Evolutionary conservation across 306 rosid species (phyloP), one percentile per base, ranked within the genome.

Genomic region (Canavalia gladiata): DNA sequence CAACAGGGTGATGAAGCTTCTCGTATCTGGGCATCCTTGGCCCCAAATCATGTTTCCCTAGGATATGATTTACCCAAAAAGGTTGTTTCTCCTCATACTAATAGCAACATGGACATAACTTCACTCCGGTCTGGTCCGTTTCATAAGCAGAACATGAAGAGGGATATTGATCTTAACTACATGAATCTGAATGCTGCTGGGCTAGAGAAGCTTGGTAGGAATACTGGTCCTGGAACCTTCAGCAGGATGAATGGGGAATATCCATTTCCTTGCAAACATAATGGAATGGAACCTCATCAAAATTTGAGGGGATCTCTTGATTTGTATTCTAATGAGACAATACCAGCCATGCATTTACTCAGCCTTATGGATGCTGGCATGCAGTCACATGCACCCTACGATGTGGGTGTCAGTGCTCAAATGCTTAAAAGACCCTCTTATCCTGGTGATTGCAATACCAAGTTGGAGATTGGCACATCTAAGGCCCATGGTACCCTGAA

Each of bases 331-430:
- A 92, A 93, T 69, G 99, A 96, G 66, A 89, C 97, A 59, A 93
- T 96, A 86, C 96, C 97, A 4, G 98, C 99, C 65, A 93, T 96
- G 99, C 99, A 96, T 91, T 89, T 96, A 81, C 98, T 96, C 69
- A 96, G 97, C 92, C 98, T 96, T 54, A 93, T 96, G 98, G 94
- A 93, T 83, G 92, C 99, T 54, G 90, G 97, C 78, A 88, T 88
- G 95, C 94, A 72, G 82, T 83, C 98, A 8, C 87, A 90, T 50
- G 77, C 93, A 39, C 75, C 93, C 76, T 86, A 87, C 83, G 87
- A 87, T 86, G 70, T 73, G 9, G 86, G 85, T 75, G 94, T 81
- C 51, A 84, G 57, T 74, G 78, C 88, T 58, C 90, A 84, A 70
- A 72, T 83, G 73, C 87, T 81, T n/a, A 90, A 87, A 90, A 88